Base-by-base conservation (phyloP, 495 filamentous ascomycete species). In the Penicillium lividum region DNA sequence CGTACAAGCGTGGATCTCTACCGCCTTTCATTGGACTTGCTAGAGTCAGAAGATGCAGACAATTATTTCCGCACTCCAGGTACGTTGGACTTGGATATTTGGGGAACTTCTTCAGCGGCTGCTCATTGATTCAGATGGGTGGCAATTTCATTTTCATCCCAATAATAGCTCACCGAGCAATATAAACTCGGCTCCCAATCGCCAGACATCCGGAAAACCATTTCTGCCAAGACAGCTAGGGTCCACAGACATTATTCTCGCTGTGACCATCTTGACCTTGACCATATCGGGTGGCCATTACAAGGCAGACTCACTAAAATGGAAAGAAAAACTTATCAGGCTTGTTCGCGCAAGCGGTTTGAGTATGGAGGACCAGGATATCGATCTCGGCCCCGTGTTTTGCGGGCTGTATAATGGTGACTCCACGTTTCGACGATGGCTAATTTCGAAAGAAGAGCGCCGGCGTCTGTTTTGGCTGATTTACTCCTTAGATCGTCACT, bases 391-490 rank as follows among this genome's bases (percentile, higher is more conserved):
- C n/a, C 61, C 61, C 0, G 57, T 64, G 1, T 64, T 64, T 15
- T 60, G 57, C 28, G 61, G 57, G 6, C 49, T 64, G 7, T 64
- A 64, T 33, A 64, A 64, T 27, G 61, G 61, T 6, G 61, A 64
- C n/a, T 31, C 57, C 7, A 64, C 61, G 5, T 64, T 60, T 25
- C 28, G 52, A 25, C 54, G 57, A 38, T 64, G 61, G 61, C 13
- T 64, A 4, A 54, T 66, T 43, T 31, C 60, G 18, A 70, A 73
- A 49, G 80, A 83, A 51, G 80, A 83, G 56, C 59, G 78, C 11
- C 69, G 80, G 27, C 65, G 80, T 34, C 70, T 76, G 3, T 82
- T 81, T 68, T 83, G 80, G 80, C 53, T 82, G 4, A 66, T 81
- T 11, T 83, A 82, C 58, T 75, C 77, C 47, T 59, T 80, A 7